Evolutionary conservation across 805 yeast genomes (phyloP), one percentile per base, ranked within the genome.

Genomic region (Metschnikowia gelsemii): DNA sequence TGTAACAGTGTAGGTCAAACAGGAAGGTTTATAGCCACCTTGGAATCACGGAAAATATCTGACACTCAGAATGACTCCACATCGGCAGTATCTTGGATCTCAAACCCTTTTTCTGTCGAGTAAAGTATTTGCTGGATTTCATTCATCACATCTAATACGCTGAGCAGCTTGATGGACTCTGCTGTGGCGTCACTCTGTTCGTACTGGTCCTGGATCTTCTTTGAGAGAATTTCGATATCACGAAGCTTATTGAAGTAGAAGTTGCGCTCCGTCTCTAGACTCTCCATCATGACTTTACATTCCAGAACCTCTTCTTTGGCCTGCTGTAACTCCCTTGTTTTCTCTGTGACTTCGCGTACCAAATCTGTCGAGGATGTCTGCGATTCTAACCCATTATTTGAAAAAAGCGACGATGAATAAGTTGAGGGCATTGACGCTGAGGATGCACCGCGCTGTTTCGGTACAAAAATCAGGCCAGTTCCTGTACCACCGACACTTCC

Each of bases 221-320:
- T 88, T 19, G 84, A 76, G 34, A 90, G 64, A 20, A 87, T 79
- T 62, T 93, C 99, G 42, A 93, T 86, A 45, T 87, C 95, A 49
- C 96, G 75, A 39, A 93, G 69, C 64, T 91, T 93, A 56, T 84
- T 82, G 65, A 87, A 91, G 62, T 93, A 93, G 56, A 91, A 88
- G 61, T 87, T 85, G 48, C 98, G 78, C 60, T 93, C 97, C 1
- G 85, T 77, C 55, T 83, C 87, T 36, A 87, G 66, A 11, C 82
- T 78, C 35, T 81, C 85, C 16, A 82, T 75, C 11, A 82, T 78
- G 17, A 76, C 69, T 44, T 72, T 73, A 50, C 75, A 74, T 48
- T 82, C 87, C 12, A 69, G 70, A 14, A 79, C 52, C 50, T 86
- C 88, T 4, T 70, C 66, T n/a, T 62, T 64, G 11, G 73, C 62